Base-by-base conservation (phyloP, 352 stramenopile species). In the Pythium brassicae region DNA sequence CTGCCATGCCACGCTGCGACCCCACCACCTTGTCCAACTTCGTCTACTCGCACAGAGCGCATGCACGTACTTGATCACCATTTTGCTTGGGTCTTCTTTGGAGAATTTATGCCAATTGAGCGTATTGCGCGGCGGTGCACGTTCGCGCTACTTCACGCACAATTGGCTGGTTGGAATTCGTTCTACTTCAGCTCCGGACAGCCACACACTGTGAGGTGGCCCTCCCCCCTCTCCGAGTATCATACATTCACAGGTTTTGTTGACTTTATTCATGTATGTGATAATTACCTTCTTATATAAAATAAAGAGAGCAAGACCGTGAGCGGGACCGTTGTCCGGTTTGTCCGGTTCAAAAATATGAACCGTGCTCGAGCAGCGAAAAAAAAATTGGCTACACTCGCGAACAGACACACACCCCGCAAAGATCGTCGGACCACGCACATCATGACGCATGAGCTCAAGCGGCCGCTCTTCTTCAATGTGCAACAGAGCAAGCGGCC, bases 11-110 rank as follows among this genome's bases (percentile, higher is more conserved):
- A 6, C 17, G 17, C 39, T 23, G 39, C 39, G 39, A 12, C 39
- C 10, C 19, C 39, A 19, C 22, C n/a, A 12, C 10, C 1, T 17
- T n/a, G n/a, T n/a, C n/a, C n/a, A 17, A 3, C n/a, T 10, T n/a
- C 20, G n/a, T 17, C 12, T 47, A 26, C 42, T 19, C 40, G 10
- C 35, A 20, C 17, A n/a, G 14, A 43, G 22, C 19, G 27, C n/a
- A 35, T 23, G 53, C 50, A 91, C 83, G 71, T 93, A 93, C 83
- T 93, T 93, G 76, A 93, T 93, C 78, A 93, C 83, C 83, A 93
- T 91, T 81, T 88, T 87, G 76, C 78, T 80, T 86, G 49, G 75
- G 80, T 88, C 77, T 89, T 89, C 78, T 92, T 83, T 76, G 81
- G 81, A 91, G 80, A 89, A 83, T 89, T 84, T 85, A 88, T 86